phyloP scores from a whole-genome alignment of 345 rosid species.

The Triadica sebifera region DNA sequence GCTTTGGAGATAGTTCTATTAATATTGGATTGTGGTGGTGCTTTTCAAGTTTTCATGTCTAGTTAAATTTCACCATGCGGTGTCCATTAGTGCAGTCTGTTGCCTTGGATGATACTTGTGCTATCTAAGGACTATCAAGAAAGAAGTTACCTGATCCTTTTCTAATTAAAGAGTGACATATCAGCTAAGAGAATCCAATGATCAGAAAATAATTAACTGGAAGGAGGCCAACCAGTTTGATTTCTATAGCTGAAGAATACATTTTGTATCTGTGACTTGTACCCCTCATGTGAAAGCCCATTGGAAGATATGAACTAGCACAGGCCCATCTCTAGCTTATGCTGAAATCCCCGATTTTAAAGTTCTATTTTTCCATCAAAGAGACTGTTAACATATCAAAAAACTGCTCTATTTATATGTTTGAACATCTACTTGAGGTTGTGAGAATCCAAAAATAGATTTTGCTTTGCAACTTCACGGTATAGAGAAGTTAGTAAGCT shows the following conservation, averaged over 20 bases:
- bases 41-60: background rate
- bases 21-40: background rate
- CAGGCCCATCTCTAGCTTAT: too few species aligned
- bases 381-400: too few species aligned
- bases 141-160: background rate
- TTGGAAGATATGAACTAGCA: background rate
- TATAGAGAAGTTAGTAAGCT: background rate
- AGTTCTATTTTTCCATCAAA: background rate
- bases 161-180: background rate
- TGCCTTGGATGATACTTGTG: background rate
- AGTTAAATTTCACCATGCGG: background rate
- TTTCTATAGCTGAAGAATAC: background rate
- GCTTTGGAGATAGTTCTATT: background rate
- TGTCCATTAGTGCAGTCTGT: background rate
- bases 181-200: background rate
- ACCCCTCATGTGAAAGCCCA: background rate
- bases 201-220: background rate
- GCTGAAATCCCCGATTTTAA: background rate
- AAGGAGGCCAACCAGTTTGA: background rate
- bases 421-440: background rate
- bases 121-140: background rate
- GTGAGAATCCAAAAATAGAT: background rate
- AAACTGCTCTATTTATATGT: background rate
- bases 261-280: background rate
- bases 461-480: background rate